Percentiles rank a stretch among this genome's conserved stretches.
phyloP scores from a whole-genome alignment of 208 protist genomes.

The Lotmaria passim region DNA sequence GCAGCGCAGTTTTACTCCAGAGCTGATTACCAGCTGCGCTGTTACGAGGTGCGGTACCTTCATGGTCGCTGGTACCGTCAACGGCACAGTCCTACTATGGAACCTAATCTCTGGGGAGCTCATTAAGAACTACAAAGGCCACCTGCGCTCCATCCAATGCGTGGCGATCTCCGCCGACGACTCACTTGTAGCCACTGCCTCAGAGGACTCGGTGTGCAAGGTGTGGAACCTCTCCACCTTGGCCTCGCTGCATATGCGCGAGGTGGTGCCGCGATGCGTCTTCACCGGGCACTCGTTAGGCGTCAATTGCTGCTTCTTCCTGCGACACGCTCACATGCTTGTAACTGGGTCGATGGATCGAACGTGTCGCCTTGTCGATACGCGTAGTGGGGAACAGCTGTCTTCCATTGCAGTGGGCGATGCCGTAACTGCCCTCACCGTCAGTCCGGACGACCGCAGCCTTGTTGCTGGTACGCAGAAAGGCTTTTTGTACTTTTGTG shows the following conservation, averaged over 20 bases:
- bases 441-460: constrained; percentile 43
- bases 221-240: constrained; percentile 64
- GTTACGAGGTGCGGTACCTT: constrained; percentile 67
- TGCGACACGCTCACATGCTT: constrained; percentile 50
- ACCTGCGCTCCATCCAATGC: constrained; percentile 62
- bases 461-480: constrained; percentile 58
- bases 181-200: constrained; percentile 72
- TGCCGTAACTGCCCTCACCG: constrained; percentile 50
- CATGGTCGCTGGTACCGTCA: constrained; percentile 61
- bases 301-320: constrained; percentile 69
- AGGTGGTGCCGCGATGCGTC: constrained; percentile 34
- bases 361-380: constrained; percentile 75
- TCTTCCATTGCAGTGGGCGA: constrained; percentile 63
- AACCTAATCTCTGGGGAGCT: constrained; percentile 71
- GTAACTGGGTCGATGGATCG: constrained; percentile 73
- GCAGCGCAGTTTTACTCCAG: constrained; percentile 72
- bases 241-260: constrained; percentile 35
- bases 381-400: constrained; percentile 54
- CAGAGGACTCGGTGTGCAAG: constrained; percentile 79
- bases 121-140: constrained; percentile 62
- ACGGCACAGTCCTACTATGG: constrained; percentile 77
- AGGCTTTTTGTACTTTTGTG: constrained; percentile 68
- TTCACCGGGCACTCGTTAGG: constrained; percentile 78
- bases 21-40: constrained; percentile 55
- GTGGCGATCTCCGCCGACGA: constrained; percentile 59